A percentile compares a stretch with the other conserved stretches of the same genome.
phyloP scores from a whole-genome alignment of 768 basidiomycete species.

The Phlegmacium glaucopus region DNA sequence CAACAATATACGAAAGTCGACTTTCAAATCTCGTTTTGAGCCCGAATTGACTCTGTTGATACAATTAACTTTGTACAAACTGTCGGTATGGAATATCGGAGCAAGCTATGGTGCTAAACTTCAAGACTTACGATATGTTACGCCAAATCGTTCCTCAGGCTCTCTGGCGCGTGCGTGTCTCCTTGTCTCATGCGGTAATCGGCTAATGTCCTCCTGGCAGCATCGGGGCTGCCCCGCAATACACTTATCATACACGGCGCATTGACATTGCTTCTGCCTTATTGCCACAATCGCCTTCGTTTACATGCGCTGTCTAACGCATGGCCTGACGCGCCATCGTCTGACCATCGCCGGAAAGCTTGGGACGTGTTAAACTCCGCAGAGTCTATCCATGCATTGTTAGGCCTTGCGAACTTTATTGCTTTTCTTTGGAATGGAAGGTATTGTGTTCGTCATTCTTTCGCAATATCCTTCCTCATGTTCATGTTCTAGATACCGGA shows the following conservation, averaged over 20 bases:
- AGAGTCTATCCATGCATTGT: conserved; percentile 63
- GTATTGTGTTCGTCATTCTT: conserved; percentile 32
- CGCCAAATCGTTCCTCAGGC: conserved; percentile 20
- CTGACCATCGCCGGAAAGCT: conserved; percentile 65
- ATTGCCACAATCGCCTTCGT: conserved; percentile 73
- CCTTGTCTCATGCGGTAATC: conserved; percentile 3
- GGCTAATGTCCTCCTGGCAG: conserved; percentile 30
- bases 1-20: conserved; percentile 36
- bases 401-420: conserved; percentile 73
- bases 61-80: conserved; percentile 70
- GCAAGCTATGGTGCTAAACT: conserved; percentile 82
- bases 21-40: conserved; percentile 60
- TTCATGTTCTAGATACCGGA: conserved; percentile 65
- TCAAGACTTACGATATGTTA: conserved; percentile 69
- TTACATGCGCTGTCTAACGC: conserved; percentile 74
- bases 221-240: conserved; percentile 61
- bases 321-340: conserved; percentile 89
- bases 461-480: not conserved
- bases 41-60: conserved; percentile 73
- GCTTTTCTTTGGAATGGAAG: conserved; percentile 84
- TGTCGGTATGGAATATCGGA: conserved; percentile 78
- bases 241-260: conserved; percentile 64
- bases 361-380: conserved; percentile 68
- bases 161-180: conserved; percentile 34
- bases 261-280: conserved; percentile 74